Conservation (phyloP, 2,329 filamentous ascomycete species). For the Pseudocercospora eumusae region DNA sequence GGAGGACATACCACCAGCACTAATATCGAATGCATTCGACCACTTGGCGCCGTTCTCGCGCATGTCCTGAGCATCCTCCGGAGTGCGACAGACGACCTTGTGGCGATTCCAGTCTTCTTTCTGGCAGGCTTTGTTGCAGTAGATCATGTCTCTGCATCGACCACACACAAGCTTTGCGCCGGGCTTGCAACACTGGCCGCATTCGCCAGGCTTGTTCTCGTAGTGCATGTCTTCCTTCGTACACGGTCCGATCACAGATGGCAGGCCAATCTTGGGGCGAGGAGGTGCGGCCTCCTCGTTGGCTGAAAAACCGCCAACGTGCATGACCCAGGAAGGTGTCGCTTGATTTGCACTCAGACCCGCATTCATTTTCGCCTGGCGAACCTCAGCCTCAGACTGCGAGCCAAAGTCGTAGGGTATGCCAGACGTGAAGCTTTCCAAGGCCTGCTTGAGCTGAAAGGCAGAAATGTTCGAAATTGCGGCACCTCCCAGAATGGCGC, state of each 20-base stretch:
- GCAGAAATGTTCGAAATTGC: background rate
- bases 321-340: background rate
- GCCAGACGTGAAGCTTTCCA: background rate
- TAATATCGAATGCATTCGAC: constrained; percentile 11
- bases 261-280: background rate
- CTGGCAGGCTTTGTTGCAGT: constrained; percentile 16
- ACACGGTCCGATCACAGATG: constrained; percentile 1
- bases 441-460: background rate
- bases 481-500: background rate
- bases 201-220: background rate
- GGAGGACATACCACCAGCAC: background rate
- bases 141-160: constrained; percentile 9
- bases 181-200: background rate
- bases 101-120: constrained; percentile 11
- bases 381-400: background rate
- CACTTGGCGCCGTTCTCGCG: constrained; percentile 3
- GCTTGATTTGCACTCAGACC: background rate
- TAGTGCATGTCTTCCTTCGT: background rate
- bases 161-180: background rate
- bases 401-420: background rate
- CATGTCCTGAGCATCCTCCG: constrained; percentile 7
- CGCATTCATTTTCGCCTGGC: background rate
- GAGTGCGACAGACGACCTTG: constrained; percentile 12
- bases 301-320: background rate
- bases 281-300: background rate